Base-by-base conservation (phyloP, 2,329 filamentous ascomycete genomes). In the Pseudogymnoascus sp. region DNA sequence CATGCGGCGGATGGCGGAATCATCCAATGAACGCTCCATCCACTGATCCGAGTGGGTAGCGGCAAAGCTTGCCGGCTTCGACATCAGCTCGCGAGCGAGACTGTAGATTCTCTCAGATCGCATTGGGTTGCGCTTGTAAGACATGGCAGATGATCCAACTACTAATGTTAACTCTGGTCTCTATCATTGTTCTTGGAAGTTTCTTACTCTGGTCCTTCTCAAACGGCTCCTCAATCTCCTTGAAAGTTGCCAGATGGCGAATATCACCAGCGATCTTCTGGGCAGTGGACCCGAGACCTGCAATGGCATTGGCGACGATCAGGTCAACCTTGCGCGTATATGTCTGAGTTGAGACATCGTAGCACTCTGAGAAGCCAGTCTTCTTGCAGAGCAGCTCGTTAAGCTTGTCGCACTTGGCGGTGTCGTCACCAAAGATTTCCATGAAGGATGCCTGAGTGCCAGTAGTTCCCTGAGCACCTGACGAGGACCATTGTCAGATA, bases 161-260 rank as follows among this genome's bases (percentile, higher is more conserved):
- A 56, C 10, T 3, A 8, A 56, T 33, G 28, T 56, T 35, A 56
- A 16, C 28, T 18, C 28, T 18, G 5, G 3, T 2, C 10, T 35
- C 5, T 33, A 56, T 56, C 5, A 56, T 56, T 53, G 14, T 18
- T 21, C 10, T 56, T 35, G 10, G 28, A 2, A 21, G 47, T 2
- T 56, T 8, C 50, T 35, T 56, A 56, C 50, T 91, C 76, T 95
- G 91, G 67, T 86, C 83, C 70, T 85, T 85, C 77, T 92, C 89
- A 69, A 91, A 90, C 0, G 90, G 90, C 78, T 92, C 90, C 72
- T 95, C 92, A 64, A 94, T 79, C 75, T 95, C 91, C 80, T 96
- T 95, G 76, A 86, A 82, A 70, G 82, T 80, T 5, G 88, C 87
- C 59, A 93, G 78, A 71, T 90, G 87, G 59, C 89, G 82, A 67